Base-by-base conservation (phyloP, 495 filamentous ascomycete genomes). In the Letharia columbiana region DNA sequence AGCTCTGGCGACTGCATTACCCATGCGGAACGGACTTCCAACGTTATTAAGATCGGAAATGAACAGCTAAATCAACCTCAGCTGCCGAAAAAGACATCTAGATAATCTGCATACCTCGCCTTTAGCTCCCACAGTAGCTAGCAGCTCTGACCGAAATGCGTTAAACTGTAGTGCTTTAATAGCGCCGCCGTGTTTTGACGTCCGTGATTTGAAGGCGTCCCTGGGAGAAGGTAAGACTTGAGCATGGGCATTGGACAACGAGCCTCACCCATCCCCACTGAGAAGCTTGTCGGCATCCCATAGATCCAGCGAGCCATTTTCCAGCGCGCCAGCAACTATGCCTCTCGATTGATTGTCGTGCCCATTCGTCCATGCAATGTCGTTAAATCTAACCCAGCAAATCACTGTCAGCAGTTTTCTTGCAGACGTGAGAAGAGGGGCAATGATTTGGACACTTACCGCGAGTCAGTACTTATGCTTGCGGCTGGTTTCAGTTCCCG, bases 91-190 rank as follows among this genome's bases (percentile, higher is more conserved):
- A 37, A 37, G 33, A 37, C 50, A 37, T 23, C 10, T 5, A 20
- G 33, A 37, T 57, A 33, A 2, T 37, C 17, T 39, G 8, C 54
- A 10, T 37, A 57, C 54, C 54, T 99, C 94, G 72, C 95, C 94
- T 76, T 97, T 96, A 61, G 90, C 86, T 61, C 94, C 94, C 66
- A 89, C 91, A 20, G 92, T 96, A 61, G 93, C 94, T 66, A 99
- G 82, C 60, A 99, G 86, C 70, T 96, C 91, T 20, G 91, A 88
- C 71, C 90, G 86, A 75, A 89, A 85, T n/a, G 92, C 91, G 79
- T 99, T 99, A 82, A 98, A 99, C 76, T 99, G 92, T 37, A 99
- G 83, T 12, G 93, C 86, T 79, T 96, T 97, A 76, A 97, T 92
- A 40, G 95, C 86, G 23, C 93, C 94, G 47, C 83, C 89, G 74